Evolutionary conservation across 768 basidiomycete genomes (phyloP).

Genomic region (Pseudohyphozyma bogoriensis): DNA sequence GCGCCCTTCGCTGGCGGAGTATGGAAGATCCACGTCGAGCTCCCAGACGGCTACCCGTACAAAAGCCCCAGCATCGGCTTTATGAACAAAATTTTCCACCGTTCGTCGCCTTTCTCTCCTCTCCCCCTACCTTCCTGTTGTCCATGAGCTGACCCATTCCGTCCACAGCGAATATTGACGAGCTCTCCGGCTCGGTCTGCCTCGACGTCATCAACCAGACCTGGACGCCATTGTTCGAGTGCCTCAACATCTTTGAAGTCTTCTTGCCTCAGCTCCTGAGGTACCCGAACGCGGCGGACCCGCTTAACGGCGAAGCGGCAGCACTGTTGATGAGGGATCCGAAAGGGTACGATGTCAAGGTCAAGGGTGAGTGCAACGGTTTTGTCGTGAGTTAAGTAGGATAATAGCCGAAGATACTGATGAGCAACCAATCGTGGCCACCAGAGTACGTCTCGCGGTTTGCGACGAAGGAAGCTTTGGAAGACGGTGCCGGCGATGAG

Average conservation of each 20-base stretch:
- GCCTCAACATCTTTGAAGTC: slow-evolving; percentile 99
- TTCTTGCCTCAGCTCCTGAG: slow-evolving; percentile 94
- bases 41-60: slow-evolving; percentile 97
- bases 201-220: slow-evolving; percentile 98
- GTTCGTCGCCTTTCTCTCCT: neutral
- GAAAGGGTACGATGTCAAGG: slow-evolving; percentile 86
- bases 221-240: slow-evolving; percentile 99
- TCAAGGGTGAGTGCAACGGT: slow-evolving; percentile 55
- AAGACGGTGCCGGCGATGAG: slow-evolving; percentile 56
- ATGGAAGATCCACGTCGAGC: slow-evolving; percentile 99
- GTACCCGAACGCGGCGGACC: slow-evolving; percentile 97
- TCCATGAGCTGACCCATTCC: neutral
- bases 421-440: neutral
- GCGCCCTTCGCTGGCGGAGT: slow-evolving; percentile 95
- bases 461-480: slow-evolving; percentile 81
- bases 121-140: neutral
- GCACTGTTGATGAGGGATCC: slow-evolving; percentile 95
- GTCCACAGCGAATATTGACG: slow-evolving; percentile 73
- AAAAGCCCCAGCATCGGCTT: slow-evolving; percentile 98
- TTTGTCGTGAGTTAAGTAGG: neutral
- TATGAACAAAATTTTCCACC: slow-evolving; percentile 85
- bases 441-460: slow-evolving; percentile 90
- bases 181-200: slow-evolving; percentile 94
- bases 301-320: slow-evolving; percentile 94
- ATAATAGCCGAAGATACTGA: neutral